phyloP scores from a whole-genome alignment of 768 basidiomycete species.

The Lentinula guzmanii region DNA sequence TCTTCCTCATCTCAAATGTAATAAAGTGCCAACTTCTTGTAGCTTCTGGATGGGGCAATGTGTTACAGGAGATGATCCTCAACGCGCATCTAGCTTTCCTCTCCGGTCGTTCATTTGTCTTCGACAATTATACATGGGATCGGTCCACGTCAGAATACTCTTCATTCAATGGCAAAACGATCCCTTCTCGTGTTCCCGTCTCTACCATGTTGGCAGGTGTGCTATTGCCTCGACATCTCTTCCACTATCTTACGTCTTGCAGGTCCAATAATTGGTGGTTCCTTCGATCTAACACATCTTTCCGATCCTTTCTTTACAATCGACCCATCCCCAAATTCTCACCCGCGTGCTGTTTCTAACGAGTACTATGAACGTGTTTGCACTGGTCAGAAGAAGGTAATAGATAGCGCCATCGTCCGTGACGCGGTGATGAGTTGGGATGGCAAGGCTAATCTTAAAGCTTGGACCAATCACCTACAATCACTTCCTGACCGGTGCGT shows the following conservation, averaged over 20 bases:
- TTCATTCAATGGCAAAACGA: constrained; percentile 40
- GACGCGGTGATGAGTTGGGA: constrained; percentile 16
- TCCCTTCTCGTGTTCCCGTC: constrained; percentile 50
- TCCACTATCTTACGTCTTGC: constrained; percentile 5
- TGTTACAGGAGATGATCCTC: constrained; percentile 51
- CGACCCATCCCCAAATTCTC: constrained; percentile 14
- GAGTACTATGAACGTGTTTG: constrained; percentile 38
- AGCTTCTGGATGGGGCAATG: constrained; percentile 60
- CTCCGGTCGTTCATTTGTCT: constrained; percentile 48
- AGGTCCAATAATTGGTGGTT: constrained; percentile 41
- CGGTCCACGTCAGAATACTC: constrained; percentile 34
- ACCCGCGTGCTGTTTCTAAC: constrained; percentile 30
- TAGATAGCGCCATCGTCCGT: constrained; percentile 23
- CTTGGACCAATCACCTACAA: constrained; percentile 41
- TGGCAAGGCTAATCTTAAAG: constrained; percentile 31
- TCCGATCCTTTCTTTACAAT: neutral
- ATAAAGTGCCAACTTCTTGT: constrained; percentile 8
- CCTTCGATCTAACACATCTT: constrained; percentile 21
- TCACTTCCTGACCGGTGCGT: constrained; percentile 42
- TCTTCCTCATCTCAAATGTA: constrained; percentile 25
- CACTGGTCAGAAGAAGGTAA: constrained; percentile 24
- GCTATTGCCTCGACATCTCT: constrained; percentile 6
- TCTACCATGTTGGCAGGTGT: constrained; percentile 46
- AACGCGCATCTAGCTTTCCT: constrained; percentile 43
- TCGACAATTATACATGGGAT: constrained; percentile 56